phyloP scores from a whole-genome alignment of 106 monocot species.

The Dendrobium chrysotoxum region DNA sequence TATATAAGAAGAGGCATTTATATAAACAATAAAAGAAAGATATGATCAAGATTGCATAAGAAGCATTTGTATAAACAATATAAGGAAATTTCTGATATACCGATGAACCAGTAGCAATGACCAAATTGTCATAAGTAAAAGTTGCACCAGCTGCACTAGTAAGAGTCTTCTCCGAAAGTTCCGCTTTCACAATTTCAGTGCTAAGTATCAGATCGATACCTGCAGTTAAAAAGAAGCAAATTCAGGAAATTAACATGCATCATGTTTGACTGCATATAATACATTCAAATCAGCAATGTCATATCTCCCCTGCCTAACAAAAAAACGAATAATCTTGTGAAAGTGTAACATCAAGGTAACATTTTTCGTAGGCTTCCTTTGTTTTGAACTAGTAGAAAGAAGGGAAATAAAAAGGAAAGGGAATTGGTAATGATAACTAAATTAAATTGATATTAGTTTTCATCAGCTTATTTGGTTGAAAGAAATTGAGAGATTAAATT shows the following conservation, averaged over 20 bases:
- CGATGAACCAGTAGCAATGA: constrained; percentile 94
- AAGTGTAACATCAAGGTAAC: not conserved
- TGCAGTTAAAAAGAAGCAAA: constrained; percentile 19
- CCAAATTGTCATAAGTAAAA: constrained; percentile 68
- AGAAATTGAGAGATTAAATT: no score
- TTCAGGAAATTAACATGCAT: not conserved
- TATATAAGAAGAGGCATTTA: not conserved
- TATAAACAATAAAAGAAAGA: not conserved
- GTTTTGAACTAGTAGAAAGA: not conserved
- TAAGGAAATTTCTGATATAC: constrained; percentile 26
- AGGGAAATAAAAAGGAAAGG: not conserved
- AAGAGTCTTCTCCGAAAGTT: constrained; percentile 70
- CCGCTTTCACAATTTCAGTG: constrained; percentile 83
- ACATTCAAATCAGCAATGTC: not conserved
- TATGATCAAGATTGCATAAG: not conserved
- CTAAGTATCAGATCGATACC: constrained; percentile 86
- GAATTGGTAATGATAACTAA: not conserved
- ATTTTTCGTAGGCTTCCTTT: not conserved
- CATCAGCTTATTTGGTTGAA: no score
- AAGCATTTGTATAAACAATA: not conserved
- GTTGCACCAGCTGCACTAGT: constrained; percentile 56
- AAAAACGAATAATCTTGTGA: not conserved
- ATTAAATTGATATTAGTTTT: not conserved
- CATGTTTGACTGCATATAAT: not conserved
- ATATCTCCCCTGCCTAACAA: not conserved